Evolutionary conservation across 352 stramenopile species (phyloP), one percentile per base, ranked within the genome.

Genomic region (Phytophthora cryptogea): DNA sequence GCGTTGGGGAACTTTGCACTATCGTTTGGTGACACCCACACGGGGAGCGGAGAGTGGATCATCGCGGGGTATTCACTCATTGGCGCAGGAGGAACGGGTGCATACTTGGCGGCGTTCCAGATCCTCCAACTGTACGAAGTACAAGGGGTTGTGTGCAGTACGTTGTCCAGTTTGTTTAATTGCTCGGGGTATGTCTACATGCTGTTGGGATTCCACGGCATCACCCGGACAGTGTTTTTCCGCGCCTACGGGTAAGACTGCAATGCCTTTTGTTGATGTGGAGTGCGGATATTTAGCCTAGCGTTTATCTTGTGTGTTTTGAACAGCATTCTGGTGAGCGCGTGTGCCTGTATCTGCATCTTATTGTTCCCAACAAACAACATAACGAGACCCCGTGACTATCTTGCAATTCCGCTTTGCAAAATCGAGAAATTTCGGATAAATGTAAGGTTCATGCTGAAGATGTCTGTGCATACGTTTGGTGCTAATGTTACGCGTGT

Each of bases 111-210:
- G 1, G 78, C 83, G 1, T 91, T 94, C 48, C 85, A 94, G 66
- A 72, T 94, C n/a, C 65, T 92, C 4, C 80, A 92, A 53, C 63
- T 94, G 4, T 94, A 86, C 45, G 68, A 86, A 49, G 74, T 82
- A 1, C 85, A 94, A 71, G 85, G 83, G 0, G 69, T 91, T 17
- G 80, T 91, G 32, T 94, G 82, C 62, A 92, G 82, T 36, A 84
- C 76, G n/a, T 60, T 92, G 14, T 92, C 85, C 14, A 94, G 85
- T 37, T 60, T 94, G 37, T 94, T 94, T 55, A 94, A 94, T 44
- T 90, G 83, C 23, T 94, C 83, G 4, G 83, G 85, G 2, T 94
- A 92, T 49, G 58, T 94, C n/a, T 94, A 91, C 59, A 92, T 94
- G 85, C 54, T 89, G 14, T 72, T 94, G 30, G 61, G 61, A n/a